phyloP scores from a whole-genome alignment of 2,329 filamentous ascomycete genomes.

The Aspergillus melleus region DNA sequence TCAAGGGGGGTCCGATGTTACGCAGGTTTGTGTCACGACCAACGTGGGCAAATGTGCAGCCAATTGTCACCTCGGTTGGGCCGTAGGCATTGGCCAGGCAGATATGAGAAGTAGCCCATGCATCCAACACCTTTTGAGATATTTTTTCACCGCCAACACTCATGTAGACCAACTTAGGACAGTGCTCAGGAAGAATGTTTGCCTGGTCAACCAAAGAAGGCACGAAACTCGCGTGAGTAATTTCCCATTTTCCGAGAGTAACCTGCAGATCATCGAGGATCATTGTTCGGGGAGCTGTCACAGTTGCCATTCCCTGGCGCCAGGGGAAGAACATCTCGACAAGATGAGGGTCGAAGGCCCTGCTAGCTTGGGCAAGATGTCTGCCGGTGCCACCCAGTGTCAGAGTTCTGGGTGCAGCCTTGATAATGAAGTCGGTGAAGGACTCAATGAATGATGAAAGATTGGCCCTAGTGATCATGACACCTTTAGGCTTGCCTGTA shows the following conservation, averaged over 20 bases:
- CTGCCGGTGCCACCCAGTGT: conserved; percentile 28
- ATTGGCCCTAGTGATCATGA: conserved; percentile 76
- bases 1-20: conserved; percentile 33
- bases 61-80: conserved; percentile 38
- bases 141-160: conserved; percentile 40
- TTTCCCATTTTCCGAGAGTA: conserved; percentile 26
- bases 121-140: conserved; percentile 32
- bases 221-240: conserved; percentile 33
- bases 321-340: conserved; percentile 33
- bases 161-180: conserved; percentile 29
- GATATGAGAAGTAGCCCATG: conserved; percentile 28
- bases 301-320: conserved; percentile 29
- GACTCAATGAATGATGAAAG: conserved; percentile 32
- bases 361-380: conserved; percentile 35
- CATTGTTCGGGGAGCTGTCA: conserved; percentile 27
- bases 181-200: conserved; percentile 22
- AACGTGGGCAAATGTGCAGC: conserved; percentile 31
- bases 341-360: conserved; percentile 34
- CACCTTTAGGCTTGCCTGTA: conserved; percentile 93
- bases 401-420: conserved; percentile 24
- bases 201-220: conserved; percentile 29
- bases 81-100: conserved; percentile 35
- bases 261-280: conserved; percentile 28
- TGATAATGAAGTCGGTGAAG: conserved; percentile 26
- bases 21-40: conserved; percentile 23